A percentile compares a stretch with the other conserved stretches of the same genome.
Evolutionary conservation across 2,329 filamentous ascomycete genomes (phyloP).

Genomic region (Colletotrichum higginsianum): DNA sequence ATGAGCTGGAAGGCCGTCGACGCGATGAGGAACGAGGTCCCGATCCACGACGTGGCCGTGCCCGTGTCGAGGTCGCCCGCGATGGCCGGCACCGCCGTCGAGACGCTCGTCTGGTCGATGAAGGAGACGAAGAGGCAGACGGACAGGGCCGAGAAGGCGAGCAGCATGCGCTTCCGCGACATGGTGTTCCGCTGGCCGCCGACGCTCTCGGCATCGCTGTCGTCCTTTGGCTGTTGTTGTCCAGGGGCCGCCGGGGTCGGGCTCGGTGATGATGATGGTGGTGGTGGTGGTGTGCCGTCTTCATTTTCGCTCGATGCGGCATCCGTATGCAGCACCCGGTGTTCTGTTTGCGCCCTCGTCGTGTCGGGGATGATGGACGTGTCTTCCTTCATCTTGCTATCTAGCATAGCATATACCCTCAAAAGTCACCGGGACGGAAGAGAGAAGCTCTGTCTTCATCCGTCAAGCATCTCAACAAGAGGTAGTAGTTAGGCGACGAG

Average conservation of each 20-base stretch:
- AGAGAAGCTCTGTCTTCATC: neutral
- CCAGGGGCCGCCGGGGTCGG: neutral
- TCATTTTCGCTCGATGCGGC: constrained; percentile 28
- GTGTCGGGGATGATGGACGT: neutral
- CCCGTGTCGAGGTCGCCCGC: constrained; percentile 50
- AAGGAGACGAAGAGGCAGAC: constrained; percentile 53
- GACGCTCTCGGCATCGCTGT: constrained; percentile 46
- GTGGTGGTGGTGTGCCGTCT: neutral
- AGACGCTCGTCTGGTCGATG: constrained; percentile 55
- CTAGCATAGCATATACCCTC: constrained; percentile 4
- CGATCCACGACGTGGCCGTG: constrained; percentile 53
- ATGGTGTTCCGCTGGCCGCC: constrained; percentile 53
- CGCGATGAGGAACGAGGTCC: constrained; percentile 56
- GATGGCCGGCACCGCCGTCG: constrained; percentile 56
- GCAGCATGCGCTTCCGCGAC: constrained; percentile 51
- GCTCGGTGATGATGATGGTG: too few relatives aligned
- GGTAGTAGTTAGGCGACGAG: neutral
- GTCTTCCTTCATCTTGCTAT: constrained; percentile 29
- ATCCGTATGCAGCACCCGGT: neutral
- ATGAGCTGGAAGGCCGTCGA: constrained; percentile 55
- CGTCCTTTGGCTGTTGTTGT: constrained; percentile 3
- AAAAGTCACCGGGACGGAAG: neutral
- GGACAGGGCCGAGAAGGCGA: constrained; percentile 49
- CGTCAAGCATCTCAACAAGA: neutral
- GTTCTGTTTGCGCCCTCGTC: neutral